These are phyloP conservation scores for Xylaria digitata DNA, from an alignment of 2,329 filamentous ascomycete species.

Conservation along the genomic window DNA sequence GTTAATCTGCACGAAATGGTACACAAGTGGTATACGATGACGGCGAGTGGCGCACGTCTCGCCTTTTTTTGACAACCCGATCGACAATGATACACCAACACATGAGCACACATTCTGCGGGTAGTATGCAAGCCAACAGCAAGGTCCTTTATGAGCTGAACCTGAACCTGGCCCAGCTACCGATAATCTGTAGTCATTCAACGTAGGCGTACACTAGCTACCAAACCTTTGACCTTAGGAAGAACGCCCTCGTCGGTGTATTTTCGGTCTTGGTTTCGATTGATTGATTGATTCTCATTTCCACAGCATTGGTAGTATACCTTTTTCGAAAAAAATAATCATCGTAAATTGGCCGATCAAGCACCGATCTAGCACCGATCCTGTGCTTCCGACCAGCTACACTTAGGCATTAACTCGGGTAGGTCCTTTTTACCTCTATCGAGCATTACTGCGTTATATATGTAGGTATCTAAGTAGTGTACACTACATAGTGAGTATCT, in stretches of 20 bases:
- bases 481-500: no score
- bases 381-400: not conserved
- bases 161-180: not conserved
- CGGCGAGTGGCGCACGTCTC: conserved; percentile 2
- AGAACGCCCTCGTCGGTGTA: conserved; percentile 5
- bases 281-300: conserved; percentile 11
- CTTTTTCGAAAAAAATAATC: not conserved
- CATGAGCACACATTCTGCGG: not conserved
- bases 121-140: not conserved
- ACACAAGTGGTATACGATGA: not conserved
- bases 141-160: not conserved
- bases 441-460: no score
- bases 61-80: conserved; percentile 8
- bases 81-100: conserved; percentile 1
- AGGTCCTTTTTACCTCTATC: not conserved
- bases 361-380: conserved; percentile 3
- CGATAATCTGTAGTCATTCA: no score
- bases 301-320: conserved; percentile 1
- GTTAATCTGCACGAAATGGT: not conserved
- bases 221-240: not conserved
- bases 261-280: conserved; percentile 2
- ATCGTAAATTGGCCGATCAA: not conserved
- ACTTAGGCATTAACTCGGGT: not conserved
- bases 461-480: not conserved
- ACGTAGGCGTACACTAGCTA: not conserved